These are phyloP conservation scores for Neurospora sp. DNA, from an alignment of 2,329 filamentous ascomycete species.

Conservation along the genomic window DNA sequence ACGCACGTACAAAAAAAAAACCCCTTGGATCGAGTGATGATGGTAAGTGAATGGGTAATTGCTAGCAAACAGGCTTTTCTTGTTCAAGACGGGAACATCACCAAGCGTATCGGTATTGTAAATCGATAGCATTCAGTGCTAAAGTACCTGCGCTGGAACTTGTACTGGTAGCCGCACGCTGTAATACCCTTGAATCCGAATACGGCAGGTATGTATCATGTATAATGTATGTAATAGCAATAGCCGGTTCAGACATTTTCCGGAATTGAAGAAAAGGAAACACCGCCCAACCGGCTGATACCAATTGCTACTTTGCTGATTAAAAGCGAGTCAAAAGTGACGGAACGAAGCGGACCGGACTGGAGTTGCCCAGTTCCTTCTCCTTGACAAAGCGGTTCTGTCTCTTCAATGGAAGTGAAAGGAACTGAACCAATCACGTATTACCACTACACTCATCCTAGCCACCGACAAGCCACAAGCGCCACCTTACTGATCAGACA, in stretches of 20 bases:
- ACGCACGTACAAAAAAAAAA: not conserved
- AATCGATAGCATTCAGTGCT: not conserved
- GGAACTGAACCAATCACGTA: not conserved
- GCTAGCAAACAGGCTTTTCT: not conserved
- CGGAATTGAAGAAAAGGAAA: not conserved
- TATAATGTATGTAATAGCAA: not conserved
- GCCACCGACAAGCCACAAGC: slow-evolving; percentile 1
- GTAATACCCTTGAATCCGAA: not conserved
- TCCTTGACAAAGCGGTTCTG: not conserved
- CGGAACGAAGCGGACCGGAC: not conserved
- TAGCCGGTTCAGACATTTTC: not conserved
- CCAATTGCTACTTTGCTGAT: not conserved
- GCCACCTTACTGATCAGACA: not conserved
- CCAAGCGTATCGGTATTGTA: not conserved
- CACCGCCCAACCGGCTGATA: not conserved
- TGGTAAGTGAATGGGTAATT: not conserved
- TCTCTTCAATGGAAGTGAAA: not conserved
- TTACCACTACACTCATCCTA: not conserved
- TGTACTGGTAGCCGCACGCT: not conserved
- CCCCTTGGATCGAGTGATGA: not conserved
- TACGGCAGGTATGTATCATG: not conserved
- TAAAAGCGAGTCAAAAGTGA: not conserved
- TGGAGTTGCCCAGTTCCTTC: not conserved
- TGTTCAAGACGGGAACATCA: not conserved
- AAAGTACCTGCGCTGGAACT: not conserved